Evolutionary conservation across 2,329 filamentous ascomycete species (phyloP).

Genomic region (Fusarium robinianum): DNA sequence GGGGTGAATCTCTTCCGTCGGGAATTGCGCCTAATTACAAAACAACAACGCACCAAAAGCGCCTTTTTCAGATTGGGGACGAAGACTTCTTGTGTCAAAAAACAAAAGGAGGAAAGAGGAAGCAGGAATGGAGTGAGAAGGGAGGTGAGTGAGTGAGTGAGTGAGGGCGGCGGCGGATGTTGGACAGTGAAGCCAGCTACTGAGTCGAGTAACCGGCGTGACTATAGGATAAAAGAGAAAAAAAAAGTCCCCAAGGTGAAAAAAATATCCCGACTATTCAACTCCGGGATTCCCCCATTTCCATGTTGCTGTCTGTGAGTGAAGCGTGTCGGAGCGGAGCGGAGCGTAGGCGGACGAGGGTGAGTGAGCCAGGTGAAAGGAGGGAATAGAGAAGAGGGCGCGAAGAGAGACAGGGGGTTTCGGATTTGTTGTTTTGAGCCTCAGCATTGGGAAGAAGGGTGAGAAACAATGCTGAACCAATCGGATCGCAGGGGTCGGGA

Average conservation of each 20-base stretch:
- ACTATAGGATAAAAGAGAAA: too few relatives aligned
- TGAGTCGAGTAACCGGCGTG: conserved; percentile 12
- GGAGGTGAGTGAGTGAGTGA: conserved; percentile 6
- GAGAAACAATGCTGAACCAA: conserved; percentile 9
- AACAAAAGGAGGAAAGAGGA: conserved; percentile 1
- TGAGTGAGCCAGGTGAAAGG: too few relatives aligned
- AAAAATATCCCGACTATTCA: too few relatives aligned
- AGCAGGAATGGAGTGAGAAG: conserved; percentile 9
- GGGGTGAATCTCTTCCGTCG: conserved; percentile 28
- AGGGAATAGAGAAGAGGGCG: too few relatives aligned
- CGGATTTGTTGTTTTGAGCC: conserved; percentile 13
- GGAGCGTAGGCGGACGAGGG: too few relatives aligned
- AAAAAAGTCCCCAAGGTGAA: too few relatives aligned
- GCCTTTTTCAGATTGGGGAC: conserved; percentile 36
- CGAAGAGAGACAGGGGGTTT: too few relatives aligned
- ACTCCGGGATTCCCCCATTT: too few relatives aligned
- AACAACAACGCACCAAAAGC: conserved; percentile 28
- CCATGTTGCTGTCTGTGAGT: too few relatives aligned
- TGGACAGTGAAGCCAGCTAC: conserved; percentile 12
- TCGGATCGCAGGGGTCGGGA: conserved; percentile 2
- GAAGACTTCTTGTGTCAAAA: too few relatives aligned
- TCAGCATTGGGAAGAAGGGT: conserved; percentile 20
- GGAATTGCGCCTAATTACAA: conserved; percentile 37
- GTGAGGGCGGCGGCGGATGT: conserved; percentile 6
- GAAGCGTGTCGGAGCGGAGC: too few relatives aligned